phyloP scores from a whole-genome alignment of 768 basidiomycete species.

The Psilocybe cyanescens region DNA sequence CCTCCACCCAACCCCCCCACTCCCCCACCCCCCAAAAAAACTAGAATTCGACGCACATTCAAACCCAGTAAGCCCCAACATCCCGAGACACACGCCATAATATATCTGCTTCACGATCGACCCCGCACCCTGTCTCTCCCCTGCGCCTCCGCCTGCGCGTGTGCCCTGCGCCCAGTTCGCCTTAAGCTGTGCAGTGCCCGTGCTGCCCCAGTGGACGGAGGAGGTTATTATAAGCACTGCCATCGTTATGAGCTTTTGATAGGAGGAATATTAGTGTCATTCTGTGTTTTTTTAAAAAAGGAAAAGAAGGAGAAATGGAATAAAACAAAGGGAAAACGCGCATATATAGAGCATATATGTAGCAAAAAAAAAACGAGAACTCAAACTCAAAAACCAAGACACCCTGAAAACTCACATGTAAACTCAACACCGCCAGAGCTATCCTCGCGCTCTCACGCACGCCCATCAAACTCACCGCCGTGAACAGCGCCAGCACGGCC shows the following conservation, averaged over 20 bases:
- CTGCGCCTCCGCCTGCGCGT: too few species aligned
- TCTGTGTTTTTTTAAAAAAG: too few species aligned
- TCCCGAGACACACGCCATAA: conserved; percentile 70
- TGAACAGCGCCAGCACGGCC: conserved; percentile 58
- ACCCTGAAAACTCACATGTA: conserved; percentile 52
- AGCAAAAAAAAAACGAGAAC: too few species aligned
- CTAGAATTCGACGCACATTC: conserved; percentile 48
- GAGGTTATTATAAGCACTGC: conserved; percentile 52
- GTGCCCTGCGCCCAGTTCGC: conserved; percentile 53
- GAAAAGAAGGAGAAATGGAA: too few species aligned
- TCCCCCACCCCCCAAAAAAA: too few species aligned
- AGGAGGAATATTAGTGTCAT: too few species aligned
- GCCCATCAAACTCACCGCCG: conserved; percentile 57
- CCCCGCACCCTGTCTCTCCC: conserved; percentile 18
- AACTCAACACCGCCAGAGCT: conserved; percentile 55
- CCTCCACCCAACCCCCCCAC: too few species aligned
- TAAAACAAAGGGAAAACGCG: too few species aligned
- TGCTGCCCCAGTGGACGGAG: conserved; percentile 51
- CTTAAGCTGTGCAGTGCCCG: conserved; percentile 50
- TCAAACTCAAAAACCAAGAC: too few species aligned
- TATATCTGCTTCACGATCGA: conserved; percentile 53
- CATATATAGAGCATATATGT: too few species aligned
- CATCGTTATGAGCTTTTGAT: conserved; percentile 57
- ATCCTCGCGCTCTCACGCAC: conserved; percentile 66
- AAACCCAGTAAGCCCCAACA: conserved; percentile 75